Evolutionary conservation across 345 rosid genomes (phyloP).

Genomic region (Boechera retrofracta): DNA sequence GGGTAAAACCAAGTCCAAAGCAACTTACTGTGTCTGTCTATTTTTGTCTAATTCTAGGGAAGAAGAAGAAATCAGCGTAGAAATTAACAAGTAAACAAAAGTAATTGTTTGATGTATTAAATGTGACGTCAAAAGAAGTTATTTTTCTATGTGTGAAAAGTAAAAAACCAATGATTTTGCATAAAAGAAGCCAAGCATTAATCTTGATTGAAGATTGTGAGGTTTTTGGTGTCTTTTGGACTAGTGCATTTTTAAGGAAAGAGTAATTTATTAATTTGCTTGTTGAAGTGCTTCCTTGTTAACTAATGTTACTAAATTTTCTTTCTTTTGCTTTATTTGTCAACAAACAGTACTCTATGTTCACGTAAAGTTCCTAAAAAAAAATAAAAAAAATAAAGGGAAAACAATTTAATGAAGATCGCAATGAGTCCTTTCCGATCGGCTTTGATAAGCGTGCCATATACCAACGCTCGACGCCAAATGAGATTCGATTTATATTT

Average conservation of each 20-base stretch:
- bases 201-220: slow-evolving; percentile 26
- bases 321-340: not conserved
- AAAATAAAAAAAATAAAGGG: not conserved
- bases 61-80: slow-evolving; percentile 10
- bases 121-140: slow-evolving; percentile 24
- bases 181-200: slow-evolving; percentile 31
- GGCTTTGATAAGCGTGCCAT: slow-evolving; percentile 44
- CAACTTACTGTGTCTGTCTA: slow-evolving; percentile 38
- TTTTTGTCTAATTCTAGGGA: slow-evolving; percentile 31
- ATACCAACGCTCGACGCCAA: slow-evolving; percentile 34
- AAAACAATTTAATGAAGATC: slow-evolving; percentile 26
- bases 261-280: slow-evolving; percentile 24
- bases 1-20: slow-evolving; percentile 45
- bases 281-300: slow-evolving; percentile 2
- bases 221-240: slow-evolving; percentile 11
- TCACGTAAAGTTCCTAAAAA: slow-evolving; percentile 13
- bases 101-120: slow-evolving; percentile 1
- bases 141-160: not conserved
- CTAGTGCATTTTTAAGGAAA: slow-evolving; percentile 20
- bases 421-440: slow-evolving; percentile 42
- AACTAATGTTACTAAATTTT: not conserved
- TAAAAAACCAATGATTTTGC: slow-evolving; percentile 22
- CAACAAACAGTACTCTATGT: not conserved
- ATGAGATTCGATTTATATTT: slow-evolving; percentile 38
- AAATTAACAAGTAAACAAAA: slow-evolving; percentile 23